Evolutionary conservation across 1,139 yeast genomes (phyloP).

Genomic region (Meyerozyma smithsonii): DNA sequence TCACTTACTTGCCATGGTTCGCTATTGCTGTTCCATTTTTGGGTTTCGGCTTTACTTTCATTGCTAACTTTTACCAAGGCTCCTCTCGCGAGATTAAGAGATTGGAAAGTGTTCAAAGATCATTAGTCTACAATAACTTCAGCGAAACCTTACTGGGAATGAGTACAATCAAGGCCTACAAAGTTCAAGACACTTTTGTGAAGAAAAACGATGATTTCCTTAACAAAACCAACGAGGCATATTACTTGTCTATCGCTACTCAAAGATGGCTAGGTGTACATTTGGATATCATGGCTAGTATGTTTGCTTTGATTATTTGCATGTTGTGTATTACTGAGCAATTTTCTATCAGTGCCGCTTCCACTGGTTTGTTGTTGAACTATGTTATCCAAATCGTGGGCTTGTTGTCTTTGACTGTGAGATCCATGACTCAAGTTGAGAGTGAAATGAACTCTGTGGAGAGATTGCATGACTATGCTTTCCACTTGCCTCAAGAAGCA

Average conservation of each 20-base stretch:
- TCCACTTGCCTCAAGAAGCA: slow-evolving; percentile 34
- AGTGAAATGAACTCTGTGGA: slow-evolving; percentile 87
- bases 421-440: slow-evolving; percentile 65
- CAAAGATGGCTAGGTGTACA: slow-evolving; percentile 17
- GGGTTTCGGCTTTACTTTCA: slow-evolving; percentile 37
- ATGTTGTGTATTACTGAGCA: slow-evolving; percentile 61
- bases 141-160: slow-evolving; percentile 16
- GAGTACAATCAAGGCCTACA: slow-evolving; percentile 17
- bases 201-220: slow-evolving; percentile 12
- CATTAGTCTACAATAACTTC: slow-evolving; percentile 14
- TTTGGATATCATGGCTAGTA: slow-evolving; percentile 13
- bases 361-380: slow-evolving; percentile 68
- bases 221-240: slow-evolving; percentile 16
- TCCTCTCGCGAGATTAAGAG: slow-evolving; percentile 37
- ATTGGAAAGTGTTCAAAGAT: slow-evolving; percentile 21
- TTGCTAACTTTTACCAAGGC: slow-evolving; percentile 54
- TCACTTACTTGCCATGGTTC: slow-evolving; percentile 71
- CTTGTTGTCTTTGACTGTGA: slow-evolving; percentile 42
- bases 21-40: slow-evolving; percentile 66
- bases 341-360: slow-evolving; percentile 57
- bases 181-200: slow-evolving; percentile 10
- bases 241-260: slow-evolving; percentile 13
- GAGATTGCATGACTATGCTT: slow-evolving; percentile 68
- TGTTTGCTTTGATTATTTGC: slow-evolving; percentile 40
- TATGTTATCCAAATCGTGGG: slow-evolving; percentile 51